Conservation (phyloP, 345 rosid genomes). For the Citrus cavaleriei region DNA sequence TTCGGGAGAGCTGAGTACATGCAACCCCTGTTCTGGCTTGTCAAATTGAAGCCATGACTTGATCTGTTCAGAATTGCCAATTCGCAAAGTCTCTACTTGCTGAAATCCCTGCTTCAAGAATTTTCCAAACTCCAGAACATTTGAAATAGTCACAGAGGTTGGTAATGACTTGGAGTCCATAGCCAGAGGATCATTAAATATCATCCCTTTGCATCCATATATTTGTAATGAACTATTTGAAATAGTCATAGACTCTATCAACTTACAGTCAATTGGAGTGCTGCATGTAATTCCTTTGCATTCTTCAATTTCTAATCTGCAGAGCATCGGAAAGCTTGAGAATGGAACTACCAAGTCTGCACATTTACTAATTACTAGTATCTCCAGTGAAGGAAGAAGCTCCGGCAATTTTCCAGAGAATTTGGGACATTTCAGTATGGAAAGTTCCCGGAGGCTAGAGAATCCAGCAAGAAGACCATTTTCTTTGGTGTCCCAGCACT, state of each 20-base stretch:
- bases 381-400: neutral
- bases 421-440: neutral
- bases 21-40: neutral
- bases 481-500: neutral
- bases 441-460: neutral
- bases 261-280: neutral
- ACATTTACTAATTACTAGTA: neutral
- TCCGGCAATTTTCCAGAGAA: neutral
- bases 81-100: neutral
- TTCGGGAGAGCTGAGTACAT: neutral
- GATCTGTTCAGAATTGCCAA: neutral
- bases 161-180: too few species aligned
- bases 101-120: neutral
- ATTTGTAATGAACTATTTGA: neutral
- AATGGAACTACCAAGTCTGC: neutral
- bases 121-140: neutral
- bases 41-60: neutral
- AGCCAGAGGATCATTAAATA: neutral
- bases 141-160: neutral
- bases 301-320: neutral
- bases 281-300: neutral
- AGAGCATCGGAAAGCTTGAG: neutral
- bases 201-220: neutral
- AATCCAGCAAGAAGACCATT: neutral
- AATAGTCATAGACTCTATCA: neutral